These are phyloP conservation scores for Microdochium paspali DNA, from an alignment of 2,329 filamentous ascomycete genomes.

Conservation along the genomic window DNA sequence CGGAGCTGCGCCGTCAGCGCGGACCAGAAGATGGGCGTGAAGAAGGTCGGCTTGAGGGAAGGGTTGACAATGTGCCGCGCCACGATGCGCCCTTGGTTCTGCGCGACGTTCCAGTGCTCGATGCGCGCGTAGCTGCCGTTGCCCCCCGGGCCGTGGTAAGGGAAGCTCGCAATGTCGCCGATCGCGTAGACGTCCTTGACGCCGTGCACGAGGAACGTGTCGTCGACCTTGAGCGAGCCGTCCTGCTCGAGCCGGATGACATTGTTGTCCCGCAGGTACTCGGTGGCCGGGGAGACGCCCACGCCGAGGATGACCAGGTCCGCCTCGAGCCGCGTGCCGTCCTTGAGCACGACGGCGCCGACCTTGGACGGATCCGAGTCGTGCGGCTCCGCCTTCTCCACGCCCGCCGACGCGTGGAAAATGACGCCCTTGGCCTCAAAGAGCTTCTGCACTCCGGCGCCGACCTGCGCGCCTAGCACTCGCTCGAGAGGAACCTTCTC, in stretches of 20 bases:
- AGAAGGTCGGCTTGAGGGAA: constrained; percentile 51
- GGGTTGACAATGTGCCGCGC: constrained; percentile 68
- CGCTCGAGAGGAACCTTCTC: constrained; percentile 77
- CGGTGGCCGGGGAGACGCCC: constrained; percentile 77
- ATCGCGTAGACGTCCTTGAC: constrained; percentile 82
- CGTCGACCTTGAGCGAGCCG: constrained; percentile 75
- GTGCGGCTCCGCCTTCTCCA: constrained; percentile 75
- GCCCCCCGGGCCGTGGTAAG: constrained; percentile 83
- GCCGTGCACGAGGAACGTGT: constrained; percentile 67
- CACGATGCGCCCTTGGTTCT: constrained; percentile 77
- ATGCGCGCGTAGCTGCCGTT: constrained; percentile 68
- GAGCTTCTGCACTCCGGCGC: constrained; percentile 66
- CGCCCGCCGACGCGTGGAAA: constrained; percentile 72
- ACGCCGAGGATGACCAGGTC: constrained; percentile 89
- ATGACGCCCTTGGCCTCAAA: constrained; percentile 83
- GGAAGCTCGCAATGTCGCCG: constrained; percentile 90
- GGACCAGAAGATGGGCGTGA: constrained; percentile 96
- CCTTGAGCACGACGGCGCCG: constrained; percentile 73
- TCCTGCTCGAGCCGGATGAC: constrained; percentile 67
- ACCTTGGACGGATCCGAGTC: constrained; percentile 59
- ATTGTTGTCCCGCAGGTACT: constrained; percentile 67
- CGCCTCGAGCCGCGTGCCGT: constrained; percentile 74
- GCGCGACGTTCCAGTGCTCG: constrained; percentile 98
- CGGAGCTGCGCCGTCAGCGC: constrained; percentile 81
- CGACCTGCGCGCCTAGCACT: constrained; percentile 75